Base-by-base conservation (phyloP, 2,329 filamentous ascomycete genomes). In the Fusarium sp. region DNA sequence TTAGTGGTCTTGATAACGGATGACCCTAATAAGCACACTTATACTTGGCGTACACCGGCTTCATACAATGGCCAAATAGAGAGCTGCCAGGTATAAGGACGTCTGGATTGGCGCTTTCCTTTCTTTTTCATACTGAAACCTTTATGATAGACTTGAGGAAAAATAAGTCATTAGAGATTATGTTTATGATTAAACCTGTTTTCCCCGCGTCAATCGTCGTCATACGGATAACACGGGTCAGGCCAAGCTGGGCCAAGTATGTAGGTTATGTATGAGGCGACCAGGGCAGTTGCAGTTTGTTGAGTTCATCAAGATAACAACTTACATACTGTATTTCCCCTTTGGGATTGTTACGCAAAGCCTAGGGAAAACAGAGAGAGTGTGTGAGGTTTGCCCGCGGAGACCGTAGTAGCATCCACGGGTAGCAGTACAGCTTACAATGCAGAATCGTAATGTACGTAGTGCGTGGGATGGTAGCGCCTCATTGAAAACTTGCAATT, bases 231-330 rank as follows among this genome's bases (percentile, higher is more conserved):
- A 45, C 40, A 60, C 59, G 68, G 50, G 41, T 33, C 44, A 44
- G 32, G 38, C 45, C 61, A 66, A 66, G 61, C 40, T 67, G 63
- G 38, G 44, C 37, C 60, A 62, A 62, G 35, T 18, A 44, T 46
- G 38, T 45, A 27, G 37, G 41, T 45, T 44, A 58, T 63, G 53
- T 53, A 58, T 60, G 53, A 56, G 46, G 48, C 37, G 57, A 63
- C 60, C 48, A 60, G 69, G 49, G 66, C 46, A 33, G 46, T 46
- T 66, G 69, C 66, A 70, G 70, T 73, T 73, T 73, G 70, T 73
- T 73, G 70, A 71, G 70, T 52, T 63, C 38, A 46, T 54, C 20
- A 59, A 56, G 46, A 46, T 46, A 46, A 55, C 52, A 46, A 33
- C 30, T 55, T 56, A 42, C 62, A 61, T 50, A 17, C 53, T 53